Evolutionary conservation across 495 filamentous ascomycete species (phyloP).

Genomic region (Geoglossum glabrum): DNA sequence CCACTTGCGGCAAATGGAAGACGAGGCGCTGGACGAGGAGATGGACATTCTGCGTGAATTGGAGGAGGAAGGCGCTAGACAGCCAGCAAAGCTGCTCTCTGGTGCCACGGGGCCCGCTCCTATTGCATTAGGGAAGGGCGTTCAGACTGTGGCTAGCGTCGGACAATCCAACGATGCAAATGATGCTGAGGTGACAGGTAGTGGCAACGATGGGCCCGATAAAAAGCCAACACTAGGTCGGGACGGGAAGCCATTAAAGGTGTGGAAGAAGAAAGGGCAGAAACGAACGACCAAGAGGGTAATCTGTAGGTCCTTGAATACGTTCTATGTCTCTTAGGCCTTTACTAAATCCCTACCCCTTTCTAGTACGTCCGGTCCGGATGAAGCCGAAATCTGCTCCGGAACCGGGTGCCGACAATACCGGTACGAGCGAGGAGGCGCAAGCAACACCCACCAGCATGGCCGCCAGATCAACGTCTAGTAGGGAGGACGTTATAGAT

Average conservation of each 20-base stretch:
- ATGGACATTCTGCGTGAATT: constrained; percentile 65
- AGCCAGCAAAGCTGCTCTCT: constrained; percentile 9
- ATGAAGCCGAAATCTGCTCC: constrained; percentile 1
- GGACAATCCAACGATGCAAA: constrained; percentile 36
- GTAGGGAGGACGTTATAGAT: constrained; percentile 16
- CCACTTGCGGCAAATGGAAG: constrained; percentile 56
- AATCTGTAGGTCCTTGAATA: constrained; percentile 35
- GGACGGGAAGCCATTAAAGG: constrained; percentile 30
- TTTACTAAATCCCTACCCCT: constrained; percentile 5
- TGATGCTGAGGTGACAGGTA: constrained; percentile 24
- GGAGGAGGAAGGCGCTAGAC: constrained; percentile 30
- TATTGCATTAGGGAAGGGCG: constrained; percentile 38
- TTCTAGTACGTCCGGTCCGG: constrained; percentile 6
- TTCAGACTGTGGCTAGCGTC: constrained; percentile 36
- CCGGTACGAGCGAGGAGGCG: constrained; percentile 12
- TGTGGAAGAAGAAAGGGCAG: constrained; percentile 83
- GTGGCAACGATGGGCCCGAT: constrained; percentile 16
- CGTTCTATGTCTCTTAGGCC: background rate
- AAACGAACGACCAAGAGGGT: constrained; percentile 66
- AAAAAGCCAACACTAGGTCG: constrained; percentile 13
- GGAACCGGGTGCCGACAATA: constrained; percentile 15
- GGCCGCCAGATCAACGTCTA: constrained; percentile 11
- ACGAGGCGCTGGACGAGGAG: constrained; percentile 58
- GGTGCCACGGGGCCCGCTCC: constrained; percentile 2
- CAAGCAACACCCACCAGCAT: constrained; percentile 18